Percentiles rank a stretch among this genome's conserved stretches.
Evolutionary conservation across 163 green algal species (phyloP).

Genomic region (Dunaliella salina): DNA sequence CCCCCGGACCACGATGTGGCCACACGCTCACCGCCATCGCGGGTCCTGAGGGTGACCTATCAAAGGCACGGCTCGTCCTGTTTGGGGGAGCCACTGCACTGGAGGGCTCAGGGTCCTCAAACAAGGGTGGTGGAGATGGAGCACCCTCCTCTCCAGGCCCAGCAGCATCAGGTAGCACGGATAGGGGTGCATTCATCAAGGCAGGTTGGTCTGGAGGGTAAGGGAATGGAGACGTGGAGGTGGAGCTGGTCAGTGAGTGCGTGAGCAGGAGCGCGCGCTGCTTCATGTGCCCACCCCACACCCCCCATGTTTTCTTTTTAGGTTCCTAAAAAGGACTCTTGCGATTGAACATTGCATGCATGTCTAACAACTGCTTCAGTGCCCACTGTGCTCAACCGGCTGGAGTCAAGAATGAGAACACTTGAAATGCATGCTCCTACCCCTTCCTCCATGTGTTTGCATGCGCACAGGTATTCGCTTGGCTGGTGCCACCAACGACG

Average conservation of each 20-base stretch:
- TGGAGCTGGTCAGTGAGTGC: neutral
- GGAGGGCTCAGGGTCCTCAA: slow-evolving; percentile 61
- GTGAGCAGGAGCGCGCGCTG: no score
- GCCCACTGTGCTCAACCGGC: no score
- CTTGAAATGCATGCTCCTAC: no score
- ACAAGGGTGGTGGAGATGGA: slow-evolving; percentile 43
- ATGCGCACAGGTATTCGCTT: slow-evolving; percentile 72
- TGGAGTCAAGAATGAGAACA: no score
- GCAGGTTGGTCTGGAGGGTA: neutral
- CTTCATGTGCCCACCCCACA: no score
- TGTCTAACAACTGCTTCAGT: no score
- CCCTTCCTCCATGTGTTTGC: no score
- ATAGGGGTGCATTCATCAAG: no score
- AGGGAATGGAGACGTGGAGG: neutral
- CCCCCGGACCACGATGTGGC: slow-evolving; percentile 67
- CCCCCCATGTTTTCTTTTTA: no score
- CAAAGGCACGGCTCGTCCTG: slow-evolving; percentile 70
- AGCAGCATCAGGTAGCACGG: slow-evolving; percentile 19
- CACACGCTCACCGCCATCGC: slow-evolving; percentile 90
- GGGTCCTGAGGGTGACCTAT: slow-evolving; percentile 65
- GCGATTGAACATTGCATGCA: no score
- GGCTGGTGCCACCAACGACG: slow-evolving; percentile 84
- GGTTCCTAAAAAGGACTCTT: neutral
- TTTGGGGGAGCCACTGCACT: slow-evolving; percentile 92
- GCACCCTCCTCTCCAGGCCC: slow-evolving; percentile 12